These are phyloP conservation scores for Geosmithia flava DNA, from an alignment of 2,329 filamentous ascomycete species.

Conservation along the genomic window DNA sequence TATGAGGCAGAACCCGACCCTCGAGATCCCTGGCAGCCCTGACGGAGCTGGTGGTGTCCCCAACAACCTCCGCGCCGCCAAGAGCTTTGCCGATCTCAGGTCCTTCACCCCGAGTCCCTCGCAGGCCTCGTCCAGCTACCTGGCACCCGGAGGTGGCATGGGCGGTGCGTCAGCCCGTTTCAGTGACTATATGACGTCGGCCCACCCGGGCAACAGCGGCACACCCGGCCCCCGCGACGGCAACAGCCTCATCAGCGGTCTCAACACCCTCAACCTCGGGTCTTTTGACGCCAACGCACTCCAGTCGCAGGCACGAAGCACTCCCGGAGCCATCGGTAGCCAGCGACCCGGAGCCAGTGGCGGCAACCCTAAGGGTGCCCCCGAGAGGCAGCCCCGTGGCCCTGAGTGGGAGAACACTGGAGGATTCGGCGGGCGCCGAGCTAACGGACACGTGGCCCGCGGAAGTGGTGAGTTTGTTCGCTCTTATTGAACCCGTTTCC, in stretches of 20 bases:
- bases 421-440: conserved; percentile 42
- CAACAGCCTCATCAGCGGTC: conserved; percentile 31
- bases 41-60: conserved; percentile 43
- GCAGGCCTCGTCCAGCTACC: conserved; percentile 71
- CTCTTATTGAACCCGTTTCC: not conserved
- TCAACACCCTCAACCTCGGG: conserved; percentile 38
- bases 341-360: conserved; percentile 43
- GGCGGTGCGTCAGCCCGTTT: conserved; percentile 25
- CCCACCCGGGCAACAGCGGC: conserved; percentile 18
- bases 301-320: conserved; percentile 23
- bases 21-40: conserved; percentile 77
- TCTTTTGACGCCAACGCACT: conserved; percentile 32
- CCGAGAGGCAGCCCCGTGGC: conserved; percentile 51
- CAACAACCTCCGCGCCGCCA: conserved; percentile 80
- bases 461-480: conserved; percentile 41
- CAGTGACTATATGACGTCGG: conserved; percentile 29
- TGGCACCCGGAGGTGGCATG: conserved; percentile 35
- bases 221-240: conserved; percentile 26
- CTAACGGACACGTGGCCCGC: conserved; percentile 49
- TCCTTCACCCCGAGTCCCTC: conserved; percentile 93
- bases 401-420: conserved; percentile 46
- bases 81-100: conserved; percentile 91
- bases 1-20: conserved; percentile 71
- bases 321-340: conserved; percentile 52
- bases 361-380: conserved; percentile 29